Base-by-base conservation (phyloP, 768 basidiomycete species). In the Tremella mesenterica region DNA sequence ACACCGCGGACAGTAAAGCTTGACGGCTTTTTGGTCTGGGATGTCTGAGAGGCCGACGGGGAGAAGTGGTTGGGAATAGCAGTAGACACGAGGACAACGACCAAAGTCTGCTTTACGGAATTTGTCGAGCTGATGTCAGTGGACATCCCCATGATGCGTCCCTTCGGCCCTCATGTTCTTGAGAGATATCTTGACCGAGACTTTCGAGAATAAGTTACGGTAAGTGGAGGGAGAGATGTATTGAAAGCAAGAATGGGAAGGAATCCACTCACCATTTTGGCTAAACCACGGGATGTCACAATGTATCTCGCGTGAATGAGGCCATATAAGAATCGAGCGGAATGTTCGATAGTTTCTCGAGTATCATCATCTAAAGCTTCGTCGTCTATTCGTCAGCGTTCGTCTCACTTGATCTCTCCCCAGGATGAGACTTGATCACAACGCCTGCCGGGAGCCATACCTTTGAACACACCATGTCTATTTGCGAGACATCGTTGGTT, bases 31-130 rank as follows among this genome's bases (percentile, higher is more conserved):
- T 72, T 95, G 88, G 74, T 95, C 97, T 0, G 95, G 87, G n/a
- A 90, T 80, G 74, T 99, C 95, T 56, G 88, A 91, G 26, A 97
- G 83, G 16, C 95, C 95, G 58, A 97, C 88, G 14, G 95, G 95
- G 28, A 97, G 86, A 58, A 99, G 86, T 14, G 91, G 85, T 70
- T 97, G 95, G 4, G 81, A 80, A 70, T 89, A 86, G 77, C 95
- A 97, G 62, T 93, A 81, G 23, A 97, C 95, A 58, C 95, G 88
- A 3, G 95, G 95, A 75, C 95, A 99, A 44, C 95, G 86, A 25
- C 95, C 93, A 65, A 99, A 99, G 73, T 99, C 95, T 50, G 88
- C 91, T 60, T 88, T 86, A 74, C 92, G 95, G 79, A 93, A 96
- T 76, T 99, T 99, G 63, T 96, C 91, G 53, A 96, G 74, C 77